Base-by-base conservation (phyloP, 2,329 filamentous ascomycete genomes). In the Xylariomycetidae sp. region DNA sequence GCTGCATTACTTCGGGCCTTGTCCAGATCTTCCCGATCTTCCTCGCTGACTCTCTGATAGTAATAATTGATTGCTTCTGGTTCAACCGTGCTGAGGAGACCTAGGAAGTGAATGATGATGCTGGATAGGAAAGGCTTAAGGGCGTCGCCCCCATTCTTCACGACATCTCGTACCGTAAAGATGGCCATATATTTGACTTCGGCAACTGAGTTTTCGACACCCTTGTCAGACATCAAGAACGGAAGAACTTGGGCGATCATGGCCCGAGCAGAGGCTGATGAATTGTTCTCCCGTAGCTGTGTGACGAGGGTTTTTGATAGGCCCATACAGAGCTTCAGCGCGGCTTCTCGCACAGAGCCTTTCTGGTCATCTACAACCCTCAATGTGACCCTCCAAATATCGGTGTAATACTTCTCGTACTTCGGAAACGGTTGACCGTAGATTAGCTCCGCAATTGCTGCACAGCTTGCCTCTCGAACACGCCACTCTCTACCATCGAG, bases 341-440 rank as follows among this genome's bases (percentile, higher is more conserved):
- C 92, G 2, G 88, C 85, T 22, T 75, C 71, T 32, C 92, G 77
- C 4, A 98, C 92, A 1, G 84, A 88, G 6, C 83, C 84, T 57
- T 98, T 98, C 58, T 97, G 94, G 57, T 98, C 92, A 57, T 98
- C 92, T 5, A 97, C 69, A 1, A 98, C 88, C 52, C 88, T 94
- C 59, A 97, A 84, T 1, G 88, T 84, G 17, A 84, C 78, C 9
- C 75, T 77, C 83, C 92, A 96, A 30, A 97, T 88, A 14, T 88
- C 77, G 34, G 82, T 75, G 31, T 97, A 83, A 53, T 92, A 89
- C 37, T 79, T 78, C 48, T 90, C 86, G 50, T 96, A 97, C 59
- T 82, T 78, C 18, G 71, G 66, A 40, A 85, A 81, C 3, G 81
- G 77, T 17, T 85, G 75, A 0, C 89, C 89, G 46, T 92, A 85